phyloP scores from a whole-genome alignment of 78 protist species.

The Dictyostelium discoideum region DNA sequence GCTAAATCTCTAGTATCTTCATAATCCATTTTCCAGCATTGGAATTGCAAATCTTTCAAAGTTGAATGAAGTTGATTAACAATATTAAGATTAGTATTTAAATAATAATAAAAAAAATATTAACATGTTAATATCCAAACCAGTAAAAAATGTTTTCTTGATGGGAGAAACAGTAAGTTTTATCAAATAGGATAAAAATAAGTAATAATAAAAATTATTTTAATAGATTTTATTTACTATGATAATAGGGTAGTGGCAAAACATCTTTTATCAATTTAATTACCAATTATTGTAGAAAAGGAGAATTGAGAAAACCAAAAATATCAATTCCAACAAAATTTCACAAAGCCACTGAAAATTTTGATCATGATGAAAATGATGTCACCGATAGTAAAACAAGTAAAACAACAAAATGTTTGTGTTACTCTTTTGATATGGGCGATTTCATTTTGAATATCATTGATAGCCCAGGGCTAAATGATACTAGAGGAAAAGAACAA shows the following conservation, averaged over 20 bases:
- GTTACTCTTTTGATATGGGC: not conserved
- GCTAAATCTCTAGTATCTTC: not conserved
- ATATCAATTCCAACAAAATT: not conserved
- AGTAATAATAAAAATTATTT: too few relatives aligned
- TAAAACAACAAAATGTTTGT: not conserved
- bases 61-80: not conserved
- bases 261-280: slow-evolving; percentile 6
- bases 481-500: slow-evolving; percentile 15
- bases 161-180: slow-evolving; percentile 1
- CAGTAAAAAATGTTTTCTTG: not conserved
- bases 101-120: not conserved
- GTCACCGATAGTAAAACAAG: not conserved
- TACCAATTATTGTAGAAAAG: not conserved
- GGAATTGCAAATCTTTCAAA: not conserved
- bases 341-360: not conserved
- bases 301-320: not conserved
- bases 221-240: too few relatives aligned
- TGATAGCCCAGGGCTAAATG: slow-evolving; percentile 36
- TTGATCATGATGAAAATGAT: not conserved
- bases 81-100: not conserved
- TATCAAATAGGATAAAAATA: too few relatives aligned
- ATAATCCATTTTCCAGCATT: not conserved
- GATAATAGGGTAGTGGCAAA: slow-evolving; percentile 22
- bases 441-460: not conserved
- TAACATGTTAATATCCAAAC: not conserved